Conservation (phyloP, 805 yeast genomes). For the Saccharomyces paradoxus region DNA sequence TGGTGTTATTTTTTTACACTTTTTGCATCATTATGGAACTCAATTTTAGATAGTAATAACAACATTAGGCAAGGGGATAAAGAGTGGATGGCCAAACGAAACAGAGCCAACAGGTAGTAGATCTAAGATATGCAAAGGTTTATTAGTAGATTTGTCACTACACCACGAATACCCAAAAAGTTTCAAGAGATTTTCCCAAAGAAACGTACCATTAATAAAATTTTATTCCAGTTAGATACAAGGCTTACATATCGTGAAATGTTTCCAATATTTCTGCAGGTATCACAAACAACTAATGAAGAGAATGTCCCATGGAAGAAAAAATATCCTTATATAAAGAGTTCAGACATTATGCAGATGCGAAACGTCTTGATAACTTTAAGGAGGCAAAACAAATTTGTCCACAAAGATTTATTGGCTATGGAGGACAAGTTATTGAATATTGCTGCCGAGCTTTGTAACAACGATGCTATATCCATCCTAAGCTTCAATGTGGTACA, state of each 20-base stretch:
- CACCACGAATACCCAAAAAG: neutral
- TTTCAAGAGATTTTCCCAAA: constrained; percentile 48
- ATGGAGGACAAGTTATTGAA: constrained; percentile 71
- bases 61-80: neutral
- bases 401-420: constrained; percentile 46
- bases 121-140: neutral
- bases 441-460: constrained; percentile 74
- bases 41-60: neutral
- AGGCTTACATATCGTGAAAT: constrained; percentile 46
- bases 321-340: constrained; percentile 29
- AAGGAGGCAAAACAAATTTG: constrained; percentile 51
- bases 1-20: neutral
- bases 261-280: constrained; percentile 42
- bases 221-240: constrained; percentile 61
- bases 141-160: neutral
- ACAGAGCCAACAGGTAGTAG: neutral
- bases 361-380: constrained; percentile 58
- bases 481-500: constrained; percentile 59
- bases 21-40: neutral
- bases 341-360: constrained; percentile 57
- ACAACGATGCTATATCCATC: constrained; percentile 69
- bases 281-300: constrained; percentile 34
- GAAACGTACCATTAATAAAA: constrained; percentile 46
- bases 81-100: neutral
- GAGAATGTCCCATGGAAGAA: constrained; percentile 6